A percentile compares a stretch with the other conserved stretches of the same genome.
Conservation (phyloP, 306 rosid species). For the Cyclanthera cordifolia region DNA sequence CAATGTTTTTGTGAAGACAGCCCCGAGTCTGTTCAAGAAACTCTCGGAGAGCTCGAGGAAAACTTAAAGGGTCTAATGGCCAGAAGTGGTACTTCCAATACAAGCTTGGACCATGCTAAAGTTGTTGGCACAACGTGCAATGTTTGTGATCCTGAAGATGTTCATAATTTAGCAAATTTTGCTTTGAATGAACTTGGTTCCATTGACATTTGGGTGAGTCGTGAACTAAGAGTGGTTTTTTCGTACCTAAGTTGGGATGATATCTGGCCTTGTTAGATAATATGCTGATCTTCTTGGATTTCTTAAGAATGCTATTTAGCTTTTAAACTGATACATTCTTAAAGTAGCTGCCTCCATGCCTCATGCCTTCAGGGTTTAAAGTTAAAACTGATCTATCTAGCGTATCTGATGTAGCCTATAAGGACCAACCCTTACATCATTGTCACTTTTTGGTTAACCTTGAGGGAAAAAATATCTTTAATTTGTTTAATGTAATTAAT, state of each 20-base stretch:
- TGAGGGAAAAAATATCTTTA: neutral
- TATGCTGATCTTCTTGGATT: neutral
- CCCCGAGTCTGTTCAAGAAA: constrained; percentile 54
- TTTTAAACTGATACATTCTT: constrained; percentile 2
- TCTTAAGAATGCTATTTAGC: neutral
- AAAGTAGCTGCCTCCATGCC: neutral
- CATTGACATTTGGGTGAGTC: constrained; percentile 80
- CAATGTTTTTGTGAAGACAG: constrained; percentile 44
- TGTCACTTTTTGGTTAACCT: neutral
- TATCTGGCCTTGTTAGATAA: neutral
- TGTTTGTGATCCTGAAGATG: constrained; percentile 68
- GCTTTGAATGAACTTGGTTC: constrained; percentile 55
- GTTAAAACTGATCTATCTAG: neutral
- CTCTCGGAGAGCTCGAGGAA: constrained; percentile 75
- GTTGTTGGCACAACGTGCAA: constrained; percentile 79
- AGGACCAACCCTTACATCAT: no score
- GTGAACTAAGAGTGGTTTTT: neutral
- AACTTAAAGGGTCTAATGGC: constrained; percentile 48
- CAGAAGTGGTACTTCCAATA: constrained; percentile 41
- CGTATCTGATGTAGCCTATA: neutral
- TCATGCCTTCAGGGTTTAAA: neutral
- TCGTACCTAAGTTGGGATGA: neutral
- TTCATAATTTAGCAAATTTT: constrained; percentile 55
- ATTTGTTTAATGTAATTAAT: neutral
- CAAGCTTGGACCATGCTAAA: constrained; percentile 49